Evolutionary conservation across 2,329 filamentous ascomycete species (phyloP), one percentile per base, ranked within the genome.

Genomic region (Paraconiothyrium brasiliense): DNA sequence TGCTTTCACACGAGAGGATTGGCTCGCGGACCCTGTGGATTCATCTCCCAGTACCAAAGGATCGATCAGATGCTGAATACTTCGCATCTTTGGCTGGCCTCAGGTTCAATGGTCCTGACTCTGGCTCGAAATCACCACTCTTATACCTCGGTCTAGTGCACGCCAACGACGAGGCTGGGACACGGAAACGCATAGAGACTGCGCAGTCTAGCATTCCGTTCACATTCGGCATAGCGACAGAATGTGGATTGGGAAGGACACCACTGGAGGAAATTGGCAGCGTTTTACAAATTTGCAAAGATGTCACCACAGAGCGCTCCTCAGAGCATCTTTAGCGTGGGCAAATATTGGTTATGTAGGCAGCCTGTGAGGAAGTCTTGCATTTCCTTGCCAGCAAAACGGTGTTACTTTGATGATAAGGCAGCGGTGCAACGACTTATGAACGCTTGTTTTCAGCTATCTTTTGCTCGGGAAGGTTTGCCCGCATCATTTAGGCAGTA

Each of bases 31-130:
- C 27, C 32, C 65, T 76, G 50, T 84, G 75, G 71, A 66, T 84
- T 41, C 82, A 84, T 59, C 74, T 82, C 67, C 81, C 82, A 3
- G 81, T 84, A 1, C 81, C 81, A 0, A 79, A 76, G 54, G 72
- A 74, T 16, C 67, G 78, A 14, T 68, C 67, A 9, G 78, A 82
- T 61, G 67, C 67, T 2, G 71, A 64, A 2, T 84, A 81, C 63
- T 80, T 80, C 52, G 71, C 61, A n/a, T 79, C 82, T 1, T 65
- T 84, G 59, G 75, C 71, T 50, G 58, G 73, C 0, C 60, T 83
- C 39, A 64, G 74, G 24, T 54, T 76, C 34, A 52, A 37, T 30
- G 27, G 27, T 6, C 27, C 2, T 30, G 27, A 30, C 27, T 30
- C 27, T 37, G 32, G 49, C 49, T 52, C 49, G 22, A 65, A 73